phyloP scores from a whole-genome alignment of 805 yeast species.

The Lachancea cidri region DNA sequence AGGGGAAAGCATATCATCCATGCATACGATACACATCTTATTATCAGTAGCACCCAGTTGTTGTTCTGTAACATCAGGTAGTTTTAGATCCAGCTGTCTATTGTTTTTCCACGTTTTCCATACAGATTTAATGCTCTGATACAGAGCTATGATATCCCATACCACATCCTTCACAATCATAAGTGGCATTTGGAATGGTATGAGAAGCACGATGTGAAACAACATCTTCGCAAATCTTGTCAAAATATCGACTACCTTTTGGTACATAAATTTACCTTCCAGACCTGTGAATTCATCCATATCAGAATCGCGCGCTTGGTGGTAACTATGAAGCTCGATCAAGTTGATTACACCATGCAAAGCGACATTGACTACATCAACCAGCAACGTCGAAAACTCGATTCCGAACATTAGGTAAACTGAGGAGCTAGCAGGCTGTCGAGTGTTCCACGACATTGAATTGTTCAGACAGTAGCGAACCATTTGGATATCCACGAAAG shows the following conservation, averaged over 20 bases:
- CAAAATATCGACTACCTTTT: conserved; percentile 51
- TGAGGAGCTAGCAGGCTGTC: conserved; percentile 37
- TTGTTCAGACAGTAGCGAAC: conserved; percentile 51
- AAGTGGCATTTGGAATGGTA: conserved; percentile 42
- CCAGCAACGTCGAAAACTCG: conserved; percentile 62
- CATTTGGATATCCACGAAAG: conserved; percentile 46
- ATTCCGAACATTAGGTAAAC: conserved; percentile 66
- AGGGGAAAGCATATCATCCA: conserved; percentile 72
- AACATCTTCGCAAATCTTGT: conserved; percentile 45
- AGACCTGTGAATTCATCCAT: conserved; percentile 50
- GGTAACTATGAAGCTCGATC: conserved; percentile 41
- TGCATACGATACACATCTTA: conserved; percentile 76
- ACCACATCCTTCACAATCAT: conserved; percentile 47
- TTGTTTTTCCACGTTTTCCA: conserved; percentile 41
- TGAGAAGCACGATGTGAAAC: conserved; percentile 43
- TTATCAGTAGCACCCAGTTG: conserved; percentile 61
- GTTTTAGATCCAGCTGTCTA: conserved; percentile 56
- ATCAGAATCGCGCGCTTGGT: conserved; percentile 9
- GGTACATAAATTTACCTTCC: conserved; percentile 62
- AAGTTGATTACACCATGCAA: conserved; percentile 35
- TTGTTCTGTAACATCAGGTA: conserved; percentile 55
- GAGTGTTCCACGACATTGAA: conserved; percentile 34
- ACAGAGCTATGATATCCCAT: conserved; percentile 31
- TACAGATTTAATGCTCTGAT: conserved; percentile 36
- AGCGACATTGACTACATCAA: conserved; percentile 40